Percentiles rank a stretch among this genome's conserved stretches.
Evolutionary conservation across 345 rosid genomes (phyloP).

Genomic region (Moricandia moricandioides): DNA sequence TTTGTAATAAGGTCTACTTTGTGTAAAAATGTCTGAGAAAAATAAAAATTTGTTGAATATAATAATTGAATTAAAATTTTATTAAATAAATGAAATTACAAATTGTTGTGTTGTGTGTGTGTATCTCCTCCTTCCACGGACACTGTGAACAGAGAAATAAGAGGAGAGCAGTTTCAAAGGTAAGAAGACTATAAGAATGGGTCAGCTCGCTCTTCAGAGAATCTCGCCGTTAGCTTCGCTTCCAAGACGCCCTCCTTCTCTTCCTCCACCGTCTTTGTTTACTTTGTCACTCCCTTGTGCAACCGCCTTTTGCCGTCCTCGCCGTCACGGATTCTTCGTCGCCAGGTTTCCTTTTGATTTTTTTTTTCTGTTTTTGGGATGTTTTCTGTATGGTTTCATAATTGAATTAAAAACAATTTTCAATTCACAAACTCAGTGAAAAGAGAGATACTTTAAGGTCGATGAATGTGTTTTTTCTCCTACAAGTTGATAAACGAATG

Average conservation of each 20-base stretch:
- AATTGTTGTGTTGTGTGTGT: neutral
- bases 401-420: neutral
- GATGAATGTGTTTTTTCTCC: neutral
- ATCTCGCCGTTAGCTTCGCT: slow-evolving; percentile 25
- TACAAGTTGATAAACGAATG: too few species aligned
- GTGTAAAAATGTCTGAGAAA: neutral
- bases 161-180: slow-evolving; percentile 8
- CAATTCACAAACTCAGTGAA: neutral
- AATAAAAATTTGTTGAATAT: neutral
- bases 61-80: neutral
- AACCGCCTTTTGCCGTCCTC: slow-evolving; percentile 24
- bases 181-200: slow-evolving; percentile 28
- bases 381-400: neutral
- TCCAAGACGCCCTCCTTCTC: slow-evolving; percentile 26
- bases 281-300: slow-evolving; percentile 11
- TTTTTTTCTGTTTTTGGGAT: neutral
- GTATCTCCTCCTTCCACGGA: slow-evolving; percentile 25
- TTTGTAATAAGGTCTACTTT: slow-evolving; percentile 12
- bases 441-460: neutral
- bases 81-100: neutral
- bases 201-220: slow-evolving; percentile 42
- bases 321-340: slow-evolving; percentile 28
- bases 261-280: slow-evolving; percentile 10
- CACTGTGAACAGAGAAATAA: slow-evolving; percentile 20
- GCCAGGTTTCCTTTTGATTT: slow-evolving; percentile 22